phyloP scores from a whole-genome alignment of 495 filamentous ascomycete genomes.

The Hypoxylon intermedium region DNA sequence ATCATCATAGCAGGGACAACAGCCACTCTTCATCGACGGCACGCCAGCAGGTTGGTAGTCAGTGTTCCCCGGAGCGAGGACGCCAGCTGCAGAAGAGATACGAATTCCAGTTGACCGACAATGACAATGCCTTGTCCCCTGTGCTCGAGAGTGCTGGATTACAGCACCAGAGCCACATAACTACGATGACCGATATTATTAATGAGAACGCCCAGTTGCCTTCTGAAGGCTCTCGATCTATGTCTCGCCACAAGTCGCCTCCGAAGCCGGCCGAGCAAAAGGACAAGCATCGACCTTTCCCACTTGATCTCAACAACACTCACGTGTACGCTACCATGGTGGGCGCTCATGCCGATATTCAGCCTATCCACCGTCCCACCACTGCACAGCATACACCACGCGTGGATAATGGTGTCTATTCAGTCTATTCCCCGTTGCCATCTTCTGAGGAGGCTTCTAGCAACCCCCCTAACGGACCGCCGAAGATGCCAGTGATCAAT shows the following conservation, averaged over 20 bases:
- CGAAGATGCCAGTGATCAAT: neutral
- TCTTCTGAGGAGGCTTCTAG: neutral
- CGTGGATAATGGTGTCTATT: slow-evolving; percentile 1
- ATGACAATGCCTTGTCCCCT: slow-evolving; percentile 17
- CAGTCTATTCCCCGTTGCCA: slow-evolving; percentile 15
- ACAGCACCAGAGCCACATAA: slow-evolving; percentile 14
- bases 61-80: slow-evolving; percentile 16
- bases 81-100: slow-evolving; percentile 16
- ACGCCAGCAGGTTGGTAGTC: slow-evolving; percentile 1
- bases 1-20: neutral
- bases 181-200: slow-evolving; percentile 36
- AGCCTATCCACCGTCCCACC: slow-evolving; percentile 10
- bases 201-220: neutral
- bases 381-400: neutral
- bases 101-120: slow-evolving; percentile 17
- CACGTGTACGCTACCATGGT: neutral
- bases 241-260: slow-evolving; percentile 22
- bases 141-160: slow-evolving; percentile 11
- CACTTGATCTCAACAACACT: slow-evolving; percentile 16
- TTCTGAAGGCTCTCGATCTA: slow-evolving; percentile 6
- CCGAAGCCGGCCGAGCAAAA: slow-evolving; percentile 1
- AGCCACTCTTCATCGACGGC: neutral
- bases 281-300: slow-evolving; percentile 18
- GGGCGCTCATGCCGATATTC: neutral
- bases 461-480: slow-evolving; percentile 2